These are phyloP conservation scores for Hysterangium stoloniferum DNA, from an alignment of 768 basidiomycete genomes.

Conservation along the genomic window DNA sequence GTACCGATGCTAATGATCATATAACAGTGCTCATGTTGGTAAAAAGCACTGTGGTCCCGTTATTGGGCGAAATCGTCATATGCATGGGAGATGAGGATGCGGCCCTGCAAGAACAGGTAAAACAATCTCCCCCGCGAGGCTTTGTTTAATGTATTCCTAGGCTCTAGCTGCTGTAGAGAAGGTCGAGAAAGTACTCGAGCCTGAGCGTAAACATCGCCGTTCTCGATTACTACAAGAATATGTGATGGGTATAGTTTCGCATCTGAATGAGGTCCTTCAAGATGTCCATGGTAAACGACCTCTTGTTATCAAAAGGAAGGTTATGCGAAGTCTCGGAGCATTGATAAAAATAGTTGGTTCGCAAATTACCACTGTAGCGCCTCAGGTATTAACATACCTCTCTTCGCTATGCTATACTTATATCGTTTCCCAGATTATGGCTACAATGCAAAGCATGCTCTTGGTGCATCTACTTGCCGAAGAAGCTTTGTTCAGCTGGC, in stretches of 20 bases:
- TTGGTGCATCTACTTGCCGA: conserved; percentile 64
- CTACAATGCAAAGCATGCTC: conserved; percentile 89
- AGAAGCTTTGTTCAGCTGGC: conserved; percentile 75
- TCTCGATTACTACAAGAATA: conserved; percentile 59
- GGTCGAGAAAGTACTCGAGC: conserved; percentile 29
- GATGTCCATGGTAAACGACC: conserved; percentile 76
- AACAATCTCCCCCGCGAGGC: conserved; percentile 14
- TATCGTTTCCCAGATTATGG: conserved; percentile 67
- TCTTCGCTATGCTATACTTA: background rate
- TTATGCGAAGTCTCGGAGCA: conserved; percentile 70
- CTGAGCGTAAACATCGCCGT: conserved; percentile 24
- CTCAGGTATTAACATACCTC: conserved; percentile 53
- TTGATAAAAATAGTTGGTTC: conserved; percentile 66
- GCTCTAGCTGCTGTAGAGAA: conserved; percentile 38
- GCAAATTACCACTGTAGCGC: conserved; percentile 66
- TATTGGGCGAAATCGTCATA: conserved; percentile 71
- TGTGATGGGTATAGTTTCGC: conserved; percentile 78
- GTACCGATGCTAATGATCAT: conserved; percentile 30
- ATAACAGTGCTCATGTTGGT: conserved; percentile 39
- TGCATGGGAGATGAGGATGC: conserved; percentile 65
- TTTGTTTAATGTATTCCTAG: conserved; percentile 24
- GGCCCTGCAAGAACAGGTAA: conserved; percentile 36
- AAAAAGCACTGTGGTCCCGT: conserved; percentile 55
- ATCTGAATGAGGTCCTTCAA: conserved; percentile 80
- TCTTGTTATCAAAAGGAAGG: conserved; percentile 58